Percentiles rank a stretch among this genome's conserved stretches.
Evolutionary conservation across 2,329 filamentous ascomycete genomes (phyloP).

Genomic region (Septoria linicola): DNA sequence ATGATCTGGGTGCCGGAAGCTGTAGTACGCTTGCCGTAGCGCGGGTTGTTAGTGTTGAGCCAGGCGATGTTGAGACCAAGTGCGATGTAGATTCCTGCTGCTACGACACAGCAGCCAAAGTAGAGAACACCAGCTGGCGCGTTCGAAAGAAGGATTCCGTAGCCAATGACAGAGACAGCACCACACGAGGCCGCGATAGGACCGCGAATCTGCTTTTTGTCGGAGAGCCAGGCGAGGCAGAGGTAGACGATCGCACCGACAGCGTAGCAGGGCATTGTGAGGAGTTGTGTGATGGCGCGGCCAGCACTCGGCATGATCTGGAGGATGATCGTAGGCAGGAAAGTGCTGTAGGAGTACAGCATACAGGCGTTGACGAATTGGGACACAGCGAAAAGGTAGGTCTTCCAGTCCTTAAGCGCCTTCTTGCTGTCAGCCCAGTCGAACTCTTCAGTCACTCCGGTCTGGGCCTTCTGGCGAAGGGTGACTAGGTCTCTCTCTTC

Average conservation of each 20-base stretch:
- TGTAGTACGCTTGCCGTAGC: conserved; percentile 74
- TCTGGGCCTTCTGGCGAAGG: conserved; percentile 51
- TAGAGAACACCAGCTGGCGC: conserved; percentile 65
- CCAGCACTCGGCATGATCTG: conserved; percentile 63
- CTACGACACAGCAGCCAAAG: conserved; percentile 74
- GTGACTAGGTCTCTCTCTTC: conserved; percentile 61
- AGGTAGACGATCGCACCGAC: conserved; percentile 71
- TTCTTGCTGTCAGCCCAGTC: conserved; percentile 63
- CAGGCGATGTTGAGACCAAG: conserved; percentile 58
- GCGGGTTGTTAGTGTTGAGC: conserved; percentile 60
- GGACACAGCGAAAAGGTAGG: conserved; percentile 66
- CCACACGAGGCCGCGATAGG: conserved; percentile 65
- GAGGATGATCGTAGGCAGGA: conserved; percentile 75
- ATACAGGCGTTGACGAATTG: conserved; percentile 75
- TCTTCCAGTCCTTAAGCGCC: conserved; percentile 72
- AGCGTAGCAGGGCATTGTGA: conserved; percentile 77
- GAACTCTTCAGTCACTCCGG: conserved; percentile 51
- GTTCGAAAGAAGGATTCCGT: conserved; percentile 62
- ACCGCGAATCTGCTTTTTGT: conserved; percentile 64
- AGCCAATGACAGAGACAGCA: conserved; percentile 31
- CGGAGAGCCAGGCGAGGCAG: conserved; percentile 63
- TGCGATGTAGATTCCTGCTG: conserved; percentile 66
- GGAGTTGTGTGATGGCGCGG: conserved; percentile 65
- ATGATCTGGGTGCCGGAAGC: conserved; percentile 70
- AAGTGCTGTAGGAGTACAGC: conserved; percentile 76